Conservation (phyloP, 176 grass and related monocot genomes). For the Leersia perrieri region DNA sequence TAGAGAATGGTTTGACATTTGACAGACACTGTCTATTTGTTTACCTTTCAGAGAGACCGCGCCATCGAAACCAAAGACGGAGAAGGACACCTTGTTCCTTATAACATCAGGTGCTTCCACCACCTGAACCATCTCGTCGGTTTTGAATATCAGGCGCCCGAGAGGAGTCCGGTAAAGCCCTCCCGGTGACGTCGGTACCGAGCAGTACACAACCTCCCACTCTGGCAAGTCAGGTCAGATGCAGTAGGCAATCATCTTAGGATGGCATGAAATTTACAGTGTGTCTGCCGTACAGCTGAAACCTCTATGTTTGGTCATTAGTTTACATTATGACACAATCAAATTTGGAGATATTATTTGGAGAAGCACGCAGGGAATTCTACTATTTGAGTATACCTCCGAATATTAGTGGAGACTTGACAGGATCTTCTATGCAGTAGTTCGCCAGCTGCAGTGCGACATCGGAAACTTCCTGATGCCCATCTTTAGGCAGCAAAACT, state of each 20-base stretch:
- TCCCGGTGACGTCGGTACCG: conserved; percentile 80
- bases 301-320: neutral
- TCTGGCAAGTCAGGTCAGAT: conserved; percentile 40
- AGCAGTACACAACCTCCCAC: conserved; percentile 90
- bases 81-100: conserved; percentile 68
- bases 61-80: conserved; percentile 69
- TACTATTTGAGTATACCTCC: conserved; percentile 48
- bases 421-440: conserved; percentile 72
- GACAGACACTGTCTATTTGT: neutral
- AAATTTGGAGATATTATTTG: neutral
- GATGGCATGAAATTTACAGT: neutral
- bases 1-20: neutral
- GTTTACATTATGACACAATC: neutral
- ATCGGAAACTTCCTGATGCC: conserved; percentile 65
- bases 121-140: conserved; percentile 80
- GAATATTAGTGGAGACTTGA: conserved; percentile 83
- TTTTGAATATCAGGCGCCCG: conserved; percentile 77
- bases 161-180: conserved; percentile 69
- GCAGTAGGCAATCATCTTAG: neutral
- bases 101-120: conserved; percentile 77
- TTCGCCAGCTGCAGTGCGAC: conserved; percentile 57
- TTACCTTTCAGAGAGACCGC: conserved; percentile 82
- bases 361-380: neutral
- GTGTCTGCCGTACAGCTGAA: neutral
- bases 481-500: conserved; percentile 49